Evolutionary conservation across 495 filamentous ascomycete genomes (phyloP).

Genomic region (Penicillium cinerascens): DNA sequence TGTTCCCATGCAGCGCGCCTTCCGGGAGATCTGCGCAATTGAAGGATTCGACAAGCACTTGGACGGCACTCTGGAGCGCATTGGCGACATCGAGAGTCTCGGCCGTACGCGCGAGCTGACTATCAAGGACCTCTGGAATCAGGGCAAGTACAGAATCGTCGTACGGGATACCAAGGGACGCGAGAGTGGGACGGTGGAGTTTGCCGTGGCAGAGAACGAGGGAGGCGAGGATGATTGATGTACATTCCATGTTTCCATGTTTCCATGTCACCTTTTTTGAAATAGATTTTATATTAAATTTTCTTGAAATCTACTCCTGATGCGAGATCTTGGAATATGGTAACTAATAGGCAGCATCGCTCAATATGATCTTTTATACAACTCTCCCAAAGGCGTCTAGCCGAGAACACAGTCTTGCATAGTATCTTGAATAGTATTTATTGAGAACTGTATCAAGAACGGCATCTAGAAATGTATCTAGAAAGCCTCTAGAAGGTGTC

Average conservation of each 20-base stretch:
- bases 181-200: conserved; percentile 42
- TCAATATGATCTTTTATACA: too few species aligned
- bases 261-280: not conserved
- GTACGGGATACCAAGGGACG: conserved; percentile 51
- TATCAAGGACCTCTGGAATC: conserved; percentile 75
- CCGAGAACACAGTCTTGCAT: too few species aligned
- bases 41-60: conserved; percentile 78
- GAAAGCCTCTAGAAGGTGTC: too few species aligned
- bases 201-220: conserved; percentile 37
- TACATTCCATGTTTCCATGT: not conserved
- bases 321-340: too few species aligned
- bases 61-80: conserved; percentile 76
- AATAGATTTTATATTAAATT: not conserved
- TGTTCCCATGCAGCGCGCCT: conserved; percentile 93
- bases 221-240: conserved; percentile 23
- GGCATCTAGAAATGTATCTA: too few species aligned
- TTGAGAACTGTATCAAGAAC: too few species aligned
- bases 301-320: not conserved
- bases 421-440: too few species aligned
- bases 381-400: too few species aligned
- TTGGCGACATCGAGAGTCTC: conserved; percentile 85
- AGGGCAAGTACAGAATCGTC: conserved; percentile 73
- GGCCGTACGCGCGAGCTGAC: conserved; percentile 89
- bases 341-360: too few species aligned
- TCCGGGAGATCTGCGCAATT: conserved; percentile 69